A percentile compares a stretch with the other conserved stretches of the same genome.
Conservation (phyloP, 75 land plant genomes). For the Gnetum montanum region DNA sequence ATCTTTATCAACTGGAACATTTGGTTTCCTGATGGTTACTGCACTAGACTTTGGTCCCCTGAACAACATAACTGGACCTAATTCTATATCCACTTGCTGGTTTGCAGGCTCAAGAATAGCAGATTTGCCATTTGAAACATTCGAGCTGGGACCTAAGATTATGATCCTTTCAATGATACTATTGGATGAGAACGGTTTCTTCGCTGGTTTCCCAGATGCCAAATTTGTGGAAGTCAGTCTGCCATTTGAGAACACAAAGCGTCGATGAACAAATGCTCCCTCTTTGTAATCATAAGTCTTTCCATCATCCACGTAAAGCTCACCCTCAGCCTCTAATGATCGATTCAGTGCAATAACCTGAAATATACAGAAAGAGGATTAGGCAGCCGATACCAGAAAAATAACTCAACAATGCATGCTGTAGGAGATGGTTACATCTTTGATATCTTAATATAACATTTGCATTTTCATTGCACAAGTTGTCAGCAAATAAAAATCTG, state of each 20-base stretch:
- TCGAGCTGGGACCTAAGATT: slow-evolving; percentile 47
- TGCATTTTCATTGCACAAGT: too few relatives aligned
- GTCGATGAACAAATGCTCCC: slow-evolving; percentile 87
- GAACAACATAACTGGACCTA: slow-evolving; percentile 56
- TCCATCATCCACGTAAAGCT: slow-evolving; percentile 93
- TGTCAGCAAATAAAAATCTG: too few relatives aligned
- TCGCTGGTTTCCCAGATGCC: slow-evolving; percentile 14
- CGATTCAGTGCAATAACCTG: slow-evolving; percentile 92
- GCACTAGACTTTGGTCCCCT: slow-evolving; percentile 30
- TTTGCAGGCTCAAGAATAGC: slow-evolving; percentile 68
- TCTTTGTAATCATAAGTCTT: slow-evolving; percentile 73
- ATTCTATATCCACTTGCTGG: slow-evolving; percentile 45
- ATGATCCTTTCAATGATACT: slow-evolving; percentile 77
- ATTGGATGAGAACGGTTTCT: slow-evolving; percentile 36
- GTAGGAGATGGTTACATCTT: too few relatives aligned
- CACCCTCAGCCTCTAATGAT: slow-evolving; percentile 82
- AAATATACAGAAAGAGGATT: background rate
- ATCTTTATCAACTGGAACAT: slow-evolving; percentile 66
- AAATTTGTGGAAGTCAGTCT: slow-evolving; percentile 51
- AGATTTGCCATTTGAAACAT: slow-evolving; percentile 24
- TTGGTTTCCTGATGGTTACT: slow-evolving; percentile 63
- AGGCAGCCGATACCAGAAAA: background rate
- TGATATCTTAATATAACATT: too few relatives aligned
- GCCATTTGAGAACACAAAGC: slow-evolving; percentile 61
- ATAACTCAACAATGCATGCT: too few relatives aligned